A percentile compares a stretch with the other conserved stretches of the same genome.
phyloP scores from a whole-genome alignment of 306 rosid species.

The Erythrophleum fordii region DNA sequence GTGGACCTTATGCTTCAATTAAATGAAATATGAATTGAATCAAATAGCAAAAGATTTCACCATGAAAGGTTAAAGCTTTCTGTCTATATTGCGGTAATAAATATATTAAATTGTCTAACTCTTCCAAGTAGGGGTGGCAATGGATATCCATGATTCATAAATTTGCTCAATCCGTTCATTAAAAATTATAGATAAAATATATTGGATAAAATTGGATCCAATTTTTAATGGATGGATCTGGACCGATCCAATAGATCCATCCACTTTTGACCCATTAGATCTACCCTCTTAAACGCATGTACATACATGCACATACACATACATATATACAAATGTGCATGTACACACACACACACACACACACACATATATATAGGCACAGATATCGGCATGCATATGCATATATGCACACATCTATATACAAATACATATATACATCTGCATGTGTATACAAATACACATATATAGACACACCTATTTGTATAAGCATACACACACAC shows the following conservation, averaged over 20 bases:
- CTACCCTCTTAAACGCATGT: too few relatives aligned
- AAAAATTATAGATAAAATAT: neutral
- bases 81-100: neutral
- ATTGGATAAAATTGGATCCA: neutral
- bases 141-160: neutral
- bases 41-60: conserved; percentile 21
- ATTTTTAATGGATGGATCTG: neutral
- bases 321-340: too few relatives aligned
- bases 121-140: neutral
- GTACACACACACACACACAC: too few relatives aligned
- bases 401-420: too few relatives aligned
- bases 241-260: neutral
- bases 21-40: conserved; percentile 5
- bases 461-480: too few relatives aligned
- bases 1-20: conserved; percentile 21
- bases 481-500: too few relatives aligned
- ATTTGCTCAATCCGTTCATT: neutral
- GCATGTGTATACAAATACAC: too few relatives aligned
- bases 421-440: too few relatives aligned
- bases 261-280: neutral
- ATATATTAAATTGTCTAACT: neutral
- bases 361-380: too few relatives aligned
- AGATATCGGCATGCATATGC: too few relatives aligned
- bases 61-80: conserved; percentile 3
- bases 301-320: too few relatives aligned